phyloP scores from a whole-genome alignment of 495 filamentous ascomycete genomes.

The Podospora conica region DNA sequence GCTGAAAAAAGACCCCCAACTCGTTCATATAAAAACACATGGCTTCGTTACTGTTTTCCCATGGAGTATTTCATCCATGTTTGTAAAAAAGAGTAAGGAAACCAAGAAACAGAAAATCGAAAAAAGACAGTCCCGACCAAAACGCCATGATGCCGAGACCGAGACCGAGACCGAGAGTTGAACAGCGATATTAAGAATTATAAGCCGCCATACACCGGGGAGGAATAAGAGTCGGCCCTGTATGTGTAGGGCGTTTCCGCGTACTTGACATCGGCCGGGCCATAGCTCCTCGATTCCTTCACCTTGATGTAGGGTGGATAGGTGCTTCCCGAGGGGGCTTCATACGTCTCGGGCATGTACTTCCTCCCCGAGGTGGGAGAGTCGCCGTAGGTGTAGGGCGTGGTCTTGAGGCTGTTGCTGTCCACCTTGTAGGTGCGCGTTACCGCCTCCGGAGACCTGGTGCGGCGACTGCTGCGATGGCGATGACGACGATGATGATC shows the following conservation, averaged over 20 bases:
- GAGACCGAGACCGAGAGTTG: neutral
- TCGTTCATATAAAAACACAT: slow-evolving; percentile 17
- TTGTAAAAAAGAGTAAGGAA: slow-evolving; percentile 12
- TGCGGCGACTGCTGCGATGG: slow-evolving; percentile 18
- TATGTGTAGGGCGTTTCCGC: slow-evolving; percentile 11
- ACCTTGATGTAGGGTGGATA: slow-evolving; percentile 20
- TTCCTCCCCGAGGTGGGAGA: slow-evolving; percentile 20
- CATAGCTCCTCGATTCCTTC: slow-evolving; percentile 18
- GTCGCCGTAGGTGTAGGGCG: slow-evolving; percentile 18
- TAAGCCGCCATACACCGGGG: neutral
- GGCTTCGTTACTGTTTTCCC: slow-evolving; percentile 29
- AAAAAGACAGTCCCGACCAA: neutral
- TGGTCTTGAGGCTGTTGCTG: slow-evolving; percentile 19
- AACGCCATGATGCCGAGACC: neutral
- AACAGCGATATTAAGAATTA: slow-evolving; percentile 7
- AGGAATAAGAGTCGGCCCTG: neutral
- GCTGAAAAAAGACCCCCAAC: neutral
- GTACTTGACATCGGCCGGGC: slow-evolving; percentile 18
- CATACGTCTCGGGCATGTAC: slow-evolving; percentile 10
- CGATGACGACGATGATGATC: slow-evolving; percentile 17
- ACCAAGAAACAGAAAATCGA: slow-evolving; percentile 14
- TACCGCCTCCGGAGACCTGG: slow-evolving; percentile 14
- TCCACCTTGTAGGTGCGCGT: slow-evolving; percentile 19
- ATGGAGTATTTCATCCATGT: slow-evolving; percentile 20
- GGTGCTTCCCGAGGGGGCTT: neutral